These are phyloP conservation scores for Sphaerulina vaccinii DNA, from an alignment of 2,329 filamentous ascomycete genomes.

Conservation along the genomic window DNA sequence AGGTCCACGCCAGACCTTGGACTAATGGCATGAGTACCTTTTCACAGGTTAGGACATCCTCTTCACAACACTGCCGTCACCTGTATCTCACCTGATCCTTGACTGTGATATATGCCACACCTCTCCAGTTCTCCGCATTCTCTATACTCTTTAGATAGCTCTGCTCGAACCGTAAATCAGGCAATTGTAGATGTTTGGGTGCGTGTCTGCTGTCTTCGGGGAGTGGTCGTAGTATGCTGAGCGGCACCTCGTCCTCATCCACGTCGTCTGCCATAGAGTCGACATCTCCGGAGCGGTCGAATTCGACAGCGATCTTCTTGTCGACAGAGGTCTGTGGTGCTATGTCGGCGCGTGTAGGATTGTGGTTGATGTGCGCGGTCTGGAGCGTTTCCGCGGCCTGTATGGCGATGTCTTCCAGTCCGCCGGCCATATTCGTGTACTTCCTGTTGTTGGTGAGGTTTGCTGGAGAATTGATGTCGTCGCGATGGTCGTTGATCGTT, in stretches of 20 bases:
- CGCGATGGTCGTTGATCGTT: background rate
- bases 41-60: constrained; percentile 8
- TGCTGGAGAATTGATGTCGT: background rate
- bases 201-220: constrained; percentile 62
- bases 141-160: constrained; percentile 91
- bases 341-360: constrained; percentile 72
- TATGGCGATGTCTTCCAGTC: constrained; percentile 35
- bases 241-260: constrained; percentile 67
- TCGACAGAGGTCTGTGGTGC: constrained; percentile 77
- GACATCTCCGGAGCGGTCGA: constrained; percentile 40
- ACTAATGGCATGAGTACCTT: constrained; percentile 81
- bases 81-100: constrained; percentile 72
- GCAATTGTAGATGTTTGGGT: constrained; percentile 48
- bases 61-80: background rate
- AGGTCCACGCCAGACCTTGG: constrained; percentile 86
- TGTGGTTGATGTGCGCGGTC: constrained; percentile 70
- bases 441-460: background rate
- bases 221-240: constrained; percentile 59
- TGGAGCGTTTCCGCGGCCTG: constrained; percentile 78
- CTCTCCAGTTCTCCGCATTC: constrained; percentile 74
- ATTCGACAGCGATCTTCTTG: constrained; percentile 59
- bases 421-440: constrained; percentile 8
- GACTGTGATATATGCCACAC: constrained; percentile 78
- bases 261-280: constrained; percentile 49
- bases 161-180: constrained; percentile 93